Percentiles rank a stretch among this genome's conserved stretches.
These are phyloP conservation scores for Zasmidium angulare DNA, from an alignment of 2,329 filamentous ascomycete genomes.

Conservation along the genomic window DNA sequence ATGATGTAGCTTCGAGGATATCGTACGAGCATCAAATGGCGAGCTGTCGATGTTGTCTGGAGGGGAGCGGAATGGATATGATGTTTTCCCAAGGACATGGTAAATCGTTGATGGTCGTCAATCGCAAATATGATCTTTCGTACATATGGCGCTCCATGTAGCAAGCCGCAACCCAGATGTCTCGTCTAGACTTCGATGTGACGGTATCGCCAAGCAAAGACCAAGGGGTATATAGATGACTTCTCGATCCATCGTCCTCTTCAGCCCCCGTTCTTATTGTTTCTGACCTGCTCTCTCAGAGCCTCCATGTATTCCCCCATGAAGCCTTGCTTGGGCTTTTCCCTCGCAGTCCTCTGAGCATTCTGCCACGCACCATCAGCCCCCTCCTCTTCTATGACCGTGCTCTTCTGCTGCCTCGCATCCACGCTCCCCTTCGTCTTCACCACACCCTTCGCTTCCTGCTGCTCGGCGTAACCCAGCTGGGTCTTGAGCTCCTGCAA, in stretches of 20 bases:
- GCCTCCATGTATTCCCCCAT: constrained; percentile 33
- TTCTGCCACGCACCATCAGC: constrained; percentile 31
- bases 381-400: constrained; percentile 12
- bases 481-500: constrained; percentile 49
- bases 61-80: constrained; percentile 20
- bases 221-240: too few species aligned
- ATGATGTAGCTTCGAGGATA: constrained; percentile 19
- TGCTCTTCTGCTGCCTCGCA: constrained; percentile 14
- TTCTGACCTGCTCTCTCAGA: constrained; percentile 29
- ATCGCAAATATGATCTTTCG: too few species aligned
- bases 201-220: too few species aligned
- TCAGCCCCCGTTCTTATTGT: constrained; percentile 21
- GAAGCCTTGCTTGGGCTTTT: constrained; percentile 25
- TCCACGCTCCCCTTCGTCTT: constrained; percentile 21
- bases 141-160: too few species aligned
- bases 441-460: constrained; percentile 17
- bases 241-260: too few species aligned
- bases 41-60: constrained; percentile 21
- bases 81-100: constrained; percentile 19
- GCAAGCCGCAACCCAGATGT: too few species aligned
- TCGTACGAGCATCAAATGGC: constrained; percentile 18
- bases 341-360: constrained; percentile 13
- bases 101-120: too few species aligned
- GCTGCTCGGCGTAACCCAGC: constrained; percentile 28
- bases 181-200: too few species aligned